Conservation (phyloP, 768 basidiomycete species). For the Cubamyces sp. region DNA sequence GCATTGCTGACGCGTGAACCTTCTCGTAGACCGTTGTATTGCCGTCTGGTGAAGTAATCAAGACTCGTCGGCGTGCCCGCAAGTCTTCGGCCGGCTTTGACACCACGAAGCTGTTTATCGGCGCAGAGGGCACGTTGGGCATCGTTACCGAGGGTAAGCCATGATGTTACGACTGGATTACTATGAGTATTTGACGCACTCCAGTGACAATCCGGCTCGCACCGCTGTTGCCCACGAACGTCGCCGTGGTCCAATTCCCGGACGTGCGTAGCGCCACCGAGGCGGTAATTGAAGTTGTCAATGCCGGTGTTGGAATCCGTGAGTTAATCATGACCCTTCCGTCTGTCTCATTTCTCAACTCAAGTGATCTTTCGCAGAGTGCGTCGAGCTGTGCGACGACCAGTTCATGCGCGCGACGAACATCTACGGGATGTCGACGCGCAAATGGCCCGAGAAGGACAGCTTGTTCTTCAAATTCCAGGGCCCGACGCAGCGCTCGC, state of each 20-base stretch:
- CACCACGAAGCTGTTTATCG: constrained; percentile 82
- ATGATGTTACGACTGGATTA: not conserved
- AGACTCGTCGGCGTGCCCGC: constrained; percentile 75
- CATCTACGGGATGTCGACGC: constrained; percentile 53
- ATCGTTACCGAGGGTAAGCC: constrained; percentile 81
- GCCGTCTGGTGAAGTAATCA: constrained; percentile 87
- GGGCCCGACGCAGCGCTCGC: constrained; percentile 51
- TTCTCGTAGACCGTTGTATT: constrained; percentile 78
- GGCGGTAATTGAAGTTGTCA: constrained; percentile 73
- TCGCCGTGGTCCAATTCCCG: constrained; percentile 83
- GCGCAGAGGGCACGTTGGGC: constrained; percentile 81
- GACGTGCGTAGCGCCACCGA: constrained; percentile 73
- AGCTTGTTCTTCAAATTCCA: constrained; percentile 90
- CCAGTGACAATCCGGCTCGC: constrained; percentile 80
- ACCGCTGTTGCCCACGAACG: constrained; percentile 79
- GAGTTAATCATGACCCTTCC: constrained; percentile 28
- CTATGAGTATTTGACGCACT: not conserved
- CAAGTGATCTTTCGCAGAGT: constrained; percentile 51
- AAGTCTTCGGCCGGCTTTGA: constrained; percentile 93
- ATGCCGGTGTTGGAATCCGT: constrained; percentile 77
- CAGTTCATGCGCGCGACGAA: constrained; percentile 68
- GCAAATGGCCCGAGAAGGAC: constrained; percentile 65
- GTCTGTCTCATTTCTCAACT: not conserved
- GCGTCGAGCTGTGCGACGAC: constrained; percentile 82
- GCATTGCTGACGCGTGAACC: not conserved